Base-by-base conservation (phyloP, 306 rosid genomes). In the Dicorynia guianensis region DNA sequence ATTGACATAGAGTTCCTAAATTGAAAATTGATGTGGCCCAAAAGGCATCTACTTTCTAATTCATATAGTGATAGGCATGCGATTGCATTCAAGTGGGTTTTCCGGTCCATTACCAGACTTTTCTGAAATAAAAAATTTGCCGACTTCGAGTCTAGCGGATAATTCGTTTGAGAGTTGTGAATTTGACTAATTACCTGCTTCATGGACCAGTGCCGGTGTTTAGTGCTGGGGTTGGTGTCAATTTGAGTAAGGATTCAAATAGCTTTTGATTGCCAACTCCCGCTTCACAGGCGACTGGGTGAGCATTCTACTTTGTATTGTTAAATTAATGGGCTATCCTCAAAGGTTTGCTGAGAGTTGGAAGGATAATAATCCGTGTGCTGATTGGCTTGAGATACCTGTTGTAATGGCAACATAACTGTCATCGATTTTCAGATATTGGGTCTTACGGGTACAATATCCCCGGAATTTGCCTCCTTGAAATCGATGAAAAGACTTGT, bases 281-380 rank as follows among this genome's bases (percentile, higher is more conserved):
- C 71, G 93, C 91, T 86, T 67, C 85, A 36, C 77, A n/a, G n/a
- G n/a, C n/a, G n/a, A n/a, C n/a, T n/a, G 71, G 74, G 91, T 91
- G 40, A 58, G 77, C 47, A 48, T 69, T 50, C 75, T 93, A 71
- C 96, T 93, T 75, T 77, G 75, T 19, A 68, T 89, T 67, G 89
- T 79, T 38, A 66, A 84, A 72, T 50, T 12, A 30, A 77, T 91
- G 90, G 87, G 76, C 33, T 93, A 89, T 82, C 98, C 97, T 30
- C 82, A n/a, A 17, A 88, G 69, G 80, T 87, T 93, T 74, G 93
- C 92, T 1, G 86, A 82, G 72, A 76, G 75, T 77, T 93, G 98
- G 98, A 89, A 85, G 80, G 88, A 89, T 49, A 91, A 93, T 80
- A 81, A 91, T 69, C 93, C 97, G 2, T 93, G 98, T 77, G 80